phyloP scores from a whole-genome alignment of 2,329 filamentous ascomycete species.

The Ilyonectria sp. region DNA sequence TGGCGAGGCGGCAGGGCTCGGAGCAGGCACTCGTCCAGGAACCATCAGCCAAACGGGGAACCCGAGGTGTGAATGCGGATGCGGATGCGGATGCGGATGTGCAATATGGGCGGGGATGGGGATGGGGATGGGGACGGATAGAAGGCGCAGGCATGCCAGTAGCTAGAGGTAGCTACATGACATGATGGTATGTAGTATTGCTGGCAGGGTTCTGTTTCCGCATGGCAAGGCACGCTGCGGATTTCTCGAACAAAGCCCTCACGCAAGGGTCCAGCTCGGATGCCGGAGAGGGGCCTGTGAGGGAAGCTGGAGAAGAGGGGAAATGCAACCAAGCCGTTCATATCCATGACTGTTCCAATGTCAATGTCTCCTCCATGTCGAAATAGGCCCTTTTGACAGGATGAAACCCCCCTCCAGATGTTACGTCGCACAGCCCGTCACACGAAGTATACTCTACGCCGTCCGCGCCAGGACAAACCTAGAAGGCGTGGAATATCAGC shows the following conservation, averaged over 20 bases:
- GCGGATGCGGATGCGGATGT: not conserved
- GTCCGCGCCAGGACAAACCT: slow-evolving; percentile 9
- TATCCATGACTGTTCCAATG: not conserved
- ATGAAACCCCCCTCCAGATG: not conserved
- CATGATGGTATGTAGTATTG: not conserved
- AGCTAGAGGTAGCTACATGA: too few species aligned
- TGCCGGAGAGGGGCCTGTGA: not conserved
- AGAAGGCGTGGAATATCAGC: slow-evolving; percentile 21
- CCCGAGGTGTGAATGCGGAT: slow-evolving; percentile 11
- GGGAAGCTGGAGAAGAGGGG: not conserved
- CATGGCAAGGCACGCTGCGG: not conserved
- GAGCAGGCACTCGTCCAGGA: slow-evolving; percentile 42
- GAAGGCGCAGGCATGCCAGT: not conserved
- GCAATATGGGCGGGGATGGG: not conserved
- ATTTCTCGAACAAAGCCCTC: not conserved
- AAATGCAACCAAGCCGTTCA: not conserved
- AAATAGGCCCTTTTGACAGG: not conserved
- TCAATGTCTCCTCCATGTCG: not conserved
- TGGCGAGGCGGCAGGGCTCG: slow-evolving; percentile 43
- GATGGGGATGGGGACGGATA: not conserved
- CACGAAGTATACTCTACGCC: slow-evolving; percentile 18
- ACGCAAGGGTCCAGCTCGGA: not conserved
- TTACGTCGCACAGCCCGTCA: slow-evolving; percentile 10
- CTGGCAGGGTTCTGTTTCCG: not conserved
- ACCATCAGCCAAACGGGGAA: slow-evolving; percentile 41